Evolutionary conservation across 305 asterid genomes (phyloP).

Genomic region (Stenogyne calaminthoides): DNA sequence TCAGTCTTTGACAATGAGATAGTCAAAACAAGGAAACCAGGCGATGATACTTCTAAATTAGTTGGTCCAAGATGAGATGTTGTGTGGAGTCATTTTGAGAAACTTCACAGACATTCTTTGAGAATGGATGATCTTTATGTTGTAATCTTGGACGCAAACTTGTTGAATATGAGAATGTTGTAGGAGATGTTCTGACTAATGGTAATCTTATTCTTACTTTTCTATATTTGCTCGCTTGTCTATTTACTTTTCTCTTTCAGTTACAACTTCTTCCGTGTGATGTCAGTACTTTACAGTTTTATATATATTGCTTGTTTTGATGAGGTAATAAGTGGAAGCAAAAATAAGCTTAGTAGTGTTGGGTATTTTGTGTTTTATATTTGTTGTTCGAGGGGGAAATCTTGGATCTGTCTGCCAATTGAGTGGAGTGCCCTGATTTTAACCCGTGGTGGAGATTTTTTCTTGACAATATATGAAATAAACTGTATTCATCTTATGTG

Average conservation of each 20-base stretch:
- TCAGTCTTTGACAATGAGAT: constrained; percentile 59
- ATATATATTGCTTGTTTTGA: background rate
- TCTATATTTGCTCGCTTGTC: background rate
- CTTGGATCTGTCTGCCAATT: constrained; percentile 9
- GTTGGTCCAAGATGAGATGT: constrained; percentile 73
- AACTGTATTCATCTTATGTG: background rate
- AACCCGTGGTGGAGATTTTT: background rate
- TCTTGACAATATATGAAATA: background rate
- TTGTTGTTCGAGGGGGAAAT: constrained; percentile 14
- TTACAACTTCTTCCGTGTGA: constrained; percentile 12
- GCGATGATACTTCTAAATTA: constrained; percentile 74
- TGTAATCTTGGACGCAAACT: constrained; percentile 76
- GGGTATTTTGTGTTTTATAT: background rate
- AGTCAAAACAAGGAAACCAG: constrained; percentile 58
- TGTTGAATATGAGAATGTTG: constrained; percentile 54
- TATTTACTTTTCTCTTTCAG: background rate
- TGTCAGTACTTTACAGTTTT: background rate
- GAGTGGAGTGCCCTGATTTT: constrained; percentile 9
- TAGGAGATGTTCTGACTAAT: constrained; percentile 41
- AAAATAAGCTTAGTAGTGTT: background rate
- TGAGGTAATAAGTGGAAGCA: background rate
- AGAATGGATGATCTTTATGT: constrained; percentile 70
- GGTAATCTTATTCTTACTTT: constrained; percentile 47
- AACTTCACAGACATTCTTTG: constrained; percentile 51
- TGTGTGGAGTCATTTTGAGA: constrained; percentile 51